These are phyloP conservation scores for Stephanodiscus minutulus DNA, from an alignment of 108 stramenopile species.

Conservation along the genomic window DNA sequence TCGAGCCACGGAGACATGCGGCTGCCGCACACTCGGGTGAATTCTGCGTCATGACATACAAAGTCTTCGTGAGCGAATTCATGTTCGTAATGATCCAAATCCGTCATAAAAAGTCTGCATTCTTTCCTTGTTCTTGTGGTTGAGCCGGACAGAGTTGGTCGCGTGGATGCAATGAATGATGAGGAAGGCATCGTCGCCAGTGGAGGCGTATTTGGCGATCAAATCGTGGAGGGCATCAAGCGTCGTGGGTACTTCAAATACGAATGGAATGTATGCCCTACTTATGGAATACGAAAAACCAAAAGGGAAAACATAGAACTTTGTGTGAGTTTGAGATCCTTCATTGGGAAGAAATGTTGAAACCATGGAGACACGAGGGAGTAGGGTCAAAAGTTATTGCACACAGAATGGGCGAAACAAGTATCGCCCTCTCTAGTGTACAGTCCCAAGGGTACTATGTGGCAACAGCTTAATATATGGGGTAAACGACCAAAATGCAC, in stretches of 20 bases:
- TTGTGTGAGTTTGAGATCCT: conserved; percentile 15
- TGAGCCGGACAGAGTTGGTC: conserved; percentile 80
- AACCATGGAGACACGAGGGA: conserved; percentile 86
- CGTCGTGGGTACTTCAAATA: conserved; percentile 89
- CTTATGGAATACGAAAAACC: neutral
- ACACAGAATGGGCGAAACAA: neutral
- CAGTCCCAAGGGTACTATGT: conserved; percentile 78
- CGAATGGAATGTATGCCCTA: conserved; percentile 88
- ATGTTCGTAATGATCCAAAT: conserved; percentile 78
- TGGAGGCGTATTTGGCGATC: conserved; percentile 78
- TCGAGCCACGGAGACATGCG: conserved; percentile 39
- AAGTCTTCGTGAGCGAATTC: conserved; percentile 62
- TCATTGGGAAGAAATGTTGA: conserved; percentile 55
- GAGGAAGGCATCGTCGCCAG: conserved; percentile 74
- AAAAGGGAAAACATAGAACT: too few species aligned
- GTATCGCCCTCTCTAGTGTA: neutral
- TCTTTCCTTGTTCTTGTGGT: conserved; percentile 84
- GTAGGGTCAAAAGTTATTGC: conserved; percentile 31
- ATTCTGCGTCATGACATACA: conserved; percentile 86
- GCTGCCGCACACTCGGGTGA: conserved; percentile 83
- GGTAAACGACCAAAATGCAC: conserved; percentile 32
- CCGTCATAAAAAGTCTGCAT: conserved; percentile 95
- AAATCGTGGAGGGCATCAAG: conserved; percentile 88
- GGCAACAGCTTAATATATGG: conserved; percentile 50
- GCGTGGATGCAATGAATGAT: conserved; percentile 85